Evolutionary conservation across 2,329 filamentous ascomycete genomes (phyloP), one percentile per base, ranked within the genome.

Genomic region (Arthrinium puccinioides): DNA sequence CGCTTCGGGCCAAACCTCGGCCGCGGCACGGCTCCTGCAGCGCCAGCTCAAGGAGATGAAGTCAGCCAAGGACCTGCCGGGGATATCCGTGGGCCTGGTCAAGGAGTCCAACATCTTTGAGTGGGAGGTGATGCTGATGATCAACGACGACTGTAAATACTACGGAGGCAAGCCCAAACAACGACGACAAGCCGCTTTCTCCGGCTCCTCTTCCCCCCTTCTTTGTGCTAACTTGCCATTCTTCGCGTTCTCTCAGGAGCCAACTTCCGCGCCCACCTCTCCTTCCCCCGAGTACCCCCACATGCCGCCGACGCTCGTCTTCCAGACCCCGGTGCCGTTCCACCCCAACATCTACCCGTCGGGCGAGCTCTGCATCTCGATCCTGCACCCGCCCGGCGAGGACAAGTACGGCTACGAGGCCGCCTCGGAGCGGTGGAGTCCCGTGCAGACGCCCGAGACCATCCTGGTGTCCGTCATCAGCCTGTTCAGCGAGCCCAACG

Each of bases 101-200:
- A 80, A 82, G 53, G 85, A 84, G 60, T 84, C 68, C 64, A 94
- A 94, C 58, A 80, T 97, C 9, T 96, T 96, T 49, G 85, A 94
- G 67, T 98, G 92, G 92, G 89, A 97, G 62, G 88, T 97, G 15
- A 95, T 96, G 85, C 78, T 98, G 43, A 97, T 98, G 90, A 90
- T 97, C 48, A 87, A 79, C 44, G 89, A 96, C 52, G 88, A 94
- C 56, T 89, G 85, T 64, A 90, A 89, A 64, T 85, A 86, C 62
- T 96, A 96, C 53, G 89, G 89, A 53, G 89, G 89, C 90, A 65
- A 41, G 76, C 64, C n/a, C n/a, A n/a, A n/a, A n/a, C n/a, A n/a
- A n/a, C n/a, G n/a, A n/a, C n/a, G n/a, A n/a, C n/a, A n/a, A n/a
- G n/a, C 27, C 21, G 21, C 11, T 36, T 29, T 27, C 11, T 36